Evolutionary conservation across 192 early-diverging fungal genomes (phyloP), one percentile per base, ranked within the genome.

Genomic region (Paraglomus brasilianum): DNA sequence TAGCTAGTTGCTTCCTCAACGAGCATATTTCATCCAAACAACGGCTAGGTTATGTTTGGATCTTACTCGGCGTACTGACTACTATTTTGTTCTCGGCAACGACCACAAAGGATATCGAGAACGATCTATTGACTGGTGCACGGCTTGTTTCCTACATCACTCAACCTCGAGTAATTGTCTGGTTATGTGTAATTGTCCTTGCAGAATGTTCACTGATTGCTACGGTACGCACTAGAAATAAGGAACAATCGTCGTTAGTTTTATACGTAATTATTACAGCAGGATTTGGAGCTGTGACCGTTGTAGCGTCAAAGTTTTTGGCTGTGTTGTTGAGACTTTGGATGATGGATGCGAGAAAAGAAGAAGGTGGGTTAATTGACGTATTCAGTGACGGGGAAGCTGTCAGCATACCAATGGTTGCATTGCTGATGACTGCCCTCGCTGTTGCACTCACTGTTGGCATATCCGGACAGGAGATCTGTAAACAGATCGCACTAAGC

Each of bases 401-500:
- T 24, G 50, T 48, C 1, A 47, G 64, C 39, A n/a, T n/a, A n/a
- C n/a, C n/a, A n/a, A 56, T 58, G 19, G 17, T 65, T 43, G 40
- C 58, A 36, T 72, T 66, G 49, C 45, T 44, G 58, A 38, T 59
- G 51, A 36, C 6, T 57, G 43, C 21, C 17, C 19, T 49, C 38
- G 19, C 38, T 8, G 17, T 66, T 21, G 19, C 11, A 49, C 4
- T 65, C 13, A 42, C 46, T 58, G 44, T 67, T 68, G 39, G 42
- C 11, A 67, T 73, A 43, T 42, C 46, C 22, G 49, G 49, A 0
- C 72, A 73, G 59, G 72, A 73, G 19, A 73, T 56, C 7, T 36
- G 63, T 39, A 73, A 73, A 36, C 72, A 73, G 21, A 39, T 73
- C 1, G 53, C 72, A 0, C 45, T 73, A 24, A 49, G 46, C 44